Base-by-base conservation (phyloP, 1,139 yeast genomes). In the Suhomyces bribrorum region DNA sequence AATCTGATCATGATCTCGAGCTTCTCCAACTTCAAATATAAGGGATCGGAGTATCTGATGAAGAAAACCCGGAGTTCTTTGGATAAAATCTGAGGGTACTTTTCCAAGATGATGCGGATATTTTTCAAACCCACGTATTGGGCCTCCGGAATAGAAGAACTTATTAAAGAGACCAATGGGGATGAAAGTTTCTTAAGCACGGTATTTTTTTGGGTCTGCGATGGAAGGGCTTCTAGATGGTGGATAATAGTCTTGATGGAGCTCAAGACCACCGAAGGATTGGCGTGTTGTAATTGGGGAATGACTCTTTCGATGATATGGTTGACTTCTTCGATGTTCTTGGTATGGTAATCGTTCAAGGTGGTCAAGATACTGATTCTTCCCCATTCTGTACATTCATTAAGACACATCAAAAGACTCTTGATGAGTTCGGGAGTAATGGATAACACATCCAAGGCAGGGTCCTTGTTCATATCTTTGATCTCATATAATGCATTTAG, bases 341-440 rank as follows among this genome's bases (percentile, higher is more conserved):
- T 48, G 0, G 86, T 70, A 3, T 77, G 63, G 59, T 84, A 92
- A 34, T 85, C 90, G 7, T 88, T 74, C 48, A 94, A 66, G 1
- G 96, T 89, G 2, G 87, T 79, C 47, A 94, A 72, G 33, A 94
- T 86, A 2, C 97, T 82, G 49, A 92, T 86, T 56, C 98, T 78
- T 5, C 98, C 98, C 99, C 99, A 94, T 66, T 94, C 99, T 1
- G 97, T 90, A 64, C 97, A 92, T 64, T 94, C 99, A 61, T 90
- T 90, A 49, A 94, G 73, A 20, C 96, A 95, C 49, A 81, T 73
- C 44, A 94, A 70, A 45, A 92, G 74, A 57, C 77, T 83, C 48
- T 79, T 79, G 40, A 86, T 71, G 35, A 80, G 69, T 20, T 66
- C 69, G 12, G 69, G 45, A 44, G 73, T 66, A 32, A 76, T 57